Evolutionary conservation across 2,329 filamentous ascomycete genomes (phyloP).

Genomic region (Aspergillus niger): DNA sequence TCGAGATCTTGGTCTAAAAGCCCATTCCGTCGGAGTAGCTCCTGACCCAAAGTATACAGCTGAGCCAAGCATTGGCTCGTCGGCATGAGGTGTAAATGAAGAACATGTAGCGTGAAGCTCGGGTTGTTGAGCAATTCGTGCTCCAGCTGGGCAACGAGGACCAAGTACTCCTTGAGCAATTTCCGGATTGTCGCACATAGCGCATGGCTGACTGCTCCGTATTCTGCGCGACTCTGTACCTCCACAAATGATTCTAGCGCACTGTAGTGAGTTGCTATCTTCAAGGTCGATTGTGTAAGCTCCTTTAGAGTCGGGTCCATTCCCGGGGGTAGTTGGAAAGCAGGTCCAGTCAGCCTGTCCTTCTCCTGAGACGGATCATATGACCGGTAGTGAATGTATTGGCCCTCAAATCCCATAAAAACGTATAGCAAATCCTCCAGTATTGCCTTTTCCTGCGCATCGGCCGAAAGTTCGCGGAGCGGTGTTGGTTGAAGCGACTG

Average conservation of each 20-base stretch:
- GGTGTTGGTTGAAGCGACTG: slow-evolving; percentile 66
- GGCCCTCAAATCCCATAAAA: slow-evolving; percentile 98
- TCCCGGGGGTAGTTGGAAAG: slow-evolving; percentile 76
- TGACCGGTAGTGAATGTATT: slow-evolving; percentile 83
- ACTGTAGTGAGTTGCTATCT: slow-evolving; percentile 90
- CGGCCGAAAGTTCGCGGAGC: slow-evolving; percentile 70
- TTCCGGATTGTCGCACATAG: slow-evolving; percentile 93
- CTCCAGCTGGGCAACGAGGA: slow-evolving; percentile 90
- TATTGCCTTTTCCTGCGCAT: slow-evolving; percentile 82
- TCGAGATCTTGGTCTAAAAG: slow-evolving; percentile 74
- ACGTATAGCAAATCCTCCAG: slow-evolving; percentile 90
- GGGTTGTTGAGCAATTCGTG: slow-evolving; percentile 87
- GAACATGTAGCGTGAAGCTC: slow-evolving; percentile 86
- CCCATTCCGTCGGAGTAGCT: slow-evolving; percentile 84
- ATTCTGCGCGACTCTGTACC: slow-evolving; percentile 88
- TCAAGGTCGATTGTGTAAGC: slow-evolving; percentile 83
- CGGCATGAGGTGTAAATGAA: slow-evolving; percentile 87
- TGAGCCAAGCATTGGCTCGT: slow-evolving; percentile 91
- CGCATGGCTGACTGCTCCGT: slow-evolving; percentile 92
- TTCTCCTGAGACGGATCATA: slow-evolving; percentile 86
- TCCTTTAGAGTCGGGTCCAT: slow-evolving; percentile 91
- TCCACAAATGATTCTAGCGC: slow-evolving; percentile 92
- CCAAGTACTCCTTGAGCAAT: slow-evolving; percentile 87
- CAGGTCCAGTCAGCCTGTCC: slow-evolving; percentile 79
- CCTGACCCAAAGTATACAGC: slow-evolving; percentile 81